Percentiles rank a stretch among this genome's conserved stretches.
Conservation (phyloP, 78 protist species). For the Bigelowiella natans region DNA sequence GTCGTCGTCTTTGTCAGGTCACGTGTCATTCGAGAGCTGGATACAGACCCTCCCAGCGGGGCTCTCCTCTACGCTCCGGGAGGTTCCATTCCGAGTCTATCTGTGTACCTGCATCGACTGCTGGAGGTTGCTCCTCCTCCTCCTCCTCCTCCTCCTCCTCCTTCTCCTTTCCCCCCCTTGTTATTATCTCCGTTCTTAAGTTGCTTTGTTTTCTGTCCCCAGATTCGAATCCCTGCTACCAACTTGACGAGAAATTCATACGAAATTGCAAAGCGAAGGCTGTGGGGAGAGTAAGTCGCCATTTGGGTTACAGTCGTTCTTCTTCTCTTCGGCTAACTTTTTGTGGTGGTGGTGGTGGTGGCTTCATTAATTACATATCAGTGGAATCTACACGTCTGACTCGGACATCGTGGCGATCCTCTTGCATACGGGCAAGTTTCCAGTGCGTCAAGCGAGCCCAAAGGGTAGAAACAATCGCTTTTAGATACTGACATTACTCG, state of each 20-base stretch:
- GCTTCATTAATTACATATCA: neutral
- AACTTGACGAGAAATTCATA: neutral
- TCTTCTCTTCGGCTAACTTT: no score
- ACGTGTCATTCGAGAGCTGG: neutral
- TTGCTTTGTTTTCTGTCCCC: neutral
- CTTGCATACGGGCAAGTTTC: neutral
- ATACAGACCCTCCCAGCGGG: neutral
- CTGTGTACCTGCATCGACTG: neutral
- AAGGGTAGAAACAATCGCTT: no score
- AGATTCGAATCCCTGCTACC: neutral
- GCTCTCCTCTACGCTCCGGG: neutral
- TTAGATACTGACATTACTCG: no score
- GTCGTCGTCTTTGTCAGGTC: no score
- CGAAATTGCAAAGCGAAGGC: neutral
- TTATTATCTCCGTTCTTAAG: no score
- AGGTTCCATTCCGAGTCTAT: neutral
- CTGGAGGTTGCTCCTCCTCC: no score
- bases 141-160: no score
- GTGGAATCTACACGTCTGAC: neutral
- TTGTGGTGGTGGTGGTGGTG: no score
- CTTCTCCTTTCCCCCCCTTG: no score
- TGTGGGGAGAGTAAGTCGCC: no score
- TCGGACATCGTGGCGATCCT: neutral
- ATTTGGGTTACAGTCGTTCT: no score
- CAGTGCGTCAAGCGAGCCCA: no score